These are phyloP conservation scores for Entomophthora muscae DNA, from an alignment of 371 early-diverging fungal genomes.

Conservation along the genomic window DNA sequence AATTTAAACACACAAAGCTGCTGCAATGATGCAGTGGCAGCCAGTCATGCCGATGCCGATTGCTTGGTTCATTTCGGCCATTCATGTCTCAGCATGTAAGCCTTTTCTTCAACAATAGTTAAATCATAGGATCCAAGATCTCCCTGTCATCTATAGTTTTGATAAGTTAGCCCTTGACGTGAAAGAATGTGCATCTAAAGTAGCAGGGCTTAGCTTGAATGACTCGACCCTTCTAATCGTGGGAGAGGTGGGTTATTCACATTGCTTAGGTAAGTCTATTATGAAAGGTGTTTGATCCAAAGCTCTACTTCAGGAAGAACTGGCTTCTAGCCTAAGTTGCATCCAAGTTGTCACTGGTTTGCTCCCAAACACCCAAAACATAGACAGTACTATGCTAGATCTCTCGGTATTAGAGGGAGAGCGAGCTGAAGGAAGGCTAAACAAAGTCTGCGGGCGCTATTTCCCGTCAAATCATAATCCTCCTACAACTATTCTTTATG, in stretches of 20 bases:
- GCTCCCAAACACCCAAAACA: background rate
- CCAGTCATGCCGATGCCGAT: conserved; percentile 68
- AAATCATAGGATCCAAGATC: conserved; percentile 34
- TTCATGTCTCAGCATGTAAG: conserved; percentile 71
- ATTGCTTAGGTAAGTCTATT: conserved; percentile 27
- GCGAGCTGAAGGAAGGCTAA: background rate
- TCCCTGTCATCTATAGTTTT: conserved; percentile 77
- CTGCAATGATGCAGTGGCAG: conserved; percentile 92
- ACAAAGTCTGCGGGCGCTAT: background rate
- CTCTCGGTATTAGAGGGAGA: background rate
- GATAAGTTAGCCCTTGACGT: conserved; percentile 50
- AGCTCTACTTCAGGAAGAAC: no score
- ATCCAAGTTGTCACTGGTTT: background rate
- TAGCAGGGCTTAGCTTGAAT: conserved; percentile 8
- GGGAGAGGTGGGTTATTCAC: conserved; percentile 54
- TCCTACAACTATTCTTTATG: conserved; percentile 49
- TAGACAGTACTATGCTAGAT: background rate
- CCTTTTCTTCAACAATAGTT: conserved; percentile 8
- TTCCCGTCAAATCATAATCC: background rate
- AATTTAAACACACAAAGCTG: conserved; percentile 45
- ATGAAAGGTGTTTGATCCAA: no score
- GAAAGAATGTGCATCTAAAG: conserved; percentile 21
- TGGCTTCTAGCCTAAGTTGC: no score
- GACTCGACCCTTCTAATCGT: conserved; percentile 30
- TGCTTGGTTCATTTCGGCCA: conserved; percentile 83